Evolutionary conservation across 2,329 filamentous ascomycete genomes (phyloP).

Genomic region (Byssoonygena ceratinophila): DNA sequence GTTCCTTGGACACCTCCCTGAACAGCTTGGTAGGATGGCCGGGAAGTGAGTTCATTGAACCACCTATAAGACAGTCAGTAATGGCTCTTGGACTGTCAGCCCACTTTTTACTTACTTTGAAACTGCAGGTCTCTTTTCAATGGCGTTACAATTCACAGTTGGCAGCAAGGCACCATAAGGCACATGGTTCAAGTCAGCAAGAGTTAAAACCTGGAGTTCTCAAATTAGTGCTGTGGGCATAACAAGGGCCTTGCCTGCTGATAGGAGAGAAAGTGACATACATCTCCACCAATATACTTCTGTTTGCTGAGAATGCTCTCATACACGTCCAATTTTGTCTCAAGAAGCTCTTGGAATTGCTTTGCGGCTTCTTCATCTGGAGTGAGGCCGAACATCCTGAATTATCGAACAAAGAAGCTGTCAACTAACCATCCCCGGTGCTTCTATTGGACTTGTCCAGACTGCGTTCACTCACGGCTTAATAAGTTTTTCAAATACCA

Average conservation of each 20-base stretch:
- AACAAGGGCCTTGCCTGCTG: no score
- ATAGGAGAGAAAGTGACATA: no score
- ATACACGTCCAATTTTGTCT: conserved; percentile 12
- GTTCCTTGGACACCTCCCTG: conserved; percentile 3
- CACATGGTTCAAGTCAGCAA: conserved; percentile 14
- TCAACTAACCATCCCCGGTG: background rate
- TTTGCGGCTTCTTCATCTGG: conserved; percentile 5
- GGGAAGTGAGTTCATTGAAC: conserved; percentile 10
- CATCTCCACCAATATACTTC: conserved; percentile 15
- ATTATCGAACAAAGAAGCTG: background rate
- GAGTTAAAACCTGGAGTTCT: conserved; percentile 12
- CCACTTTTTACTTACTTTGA: conserved; percentile 5
- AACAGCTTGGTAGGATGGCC: conserved; percentile 10
- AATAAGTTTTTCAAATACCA: conserved; percentile 9
- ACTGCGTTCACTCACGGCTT: conserved; percentile 11
- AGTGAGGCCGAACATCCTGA: background rate
- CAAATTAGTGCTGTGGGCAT: no score
- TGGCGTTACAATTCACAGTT: background rate
- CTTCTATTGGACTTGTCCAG: background rate
- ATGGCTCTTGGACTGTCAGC: background rate
- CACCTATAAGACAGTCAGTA: conserved; percentile 7
- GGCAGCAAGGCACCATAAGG: conserved; percentile 5
- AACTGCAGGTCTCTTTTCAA: conserved; percentile 12
- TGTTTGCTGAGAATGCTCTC: conserved; percentile 14
- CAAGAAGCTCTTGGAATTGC: conserved; percentile 2